Base-by-base conservation (phyloP, 257 asterid species). In the Lantana camara region DNA sequence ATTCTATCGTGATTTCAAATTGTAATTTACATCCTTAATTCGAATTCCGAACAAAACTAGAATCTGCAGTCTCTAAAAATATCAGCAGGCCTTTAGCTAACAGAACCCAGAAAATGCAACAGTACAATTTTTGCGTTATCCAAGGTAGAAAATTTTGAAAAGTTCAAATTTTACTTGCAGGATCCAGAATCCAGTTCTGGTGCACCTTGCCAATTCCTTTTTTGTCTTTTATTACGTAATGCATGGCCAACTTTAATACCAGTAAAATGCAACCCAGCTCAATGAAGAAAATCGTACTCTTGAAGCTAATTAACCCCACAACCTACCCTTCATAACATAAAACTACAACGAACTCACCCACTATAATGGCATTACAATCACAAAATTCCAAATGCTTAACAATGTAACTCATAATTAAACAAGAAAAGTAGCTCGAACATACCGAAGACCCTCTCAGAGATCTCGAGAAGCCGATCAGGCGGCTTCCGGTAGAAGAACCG, bases 391-490 rank as follows among this genome's bases (percentile, higher is more conserved):
- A 38, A 14, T 8, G 30, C 48, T 21, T 32, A 57, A 34, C 4
- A 57, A 57, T 57, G 9, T 13, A 57, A 57, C 34, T 57, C 45
- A 57, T 57, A 57, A 35, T 20, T 13, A 22, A 38, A 57, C 29
- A 35, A 57, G 63, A 20, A 57, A 57, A 66, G 45, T 11, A 14
- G 41, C 20, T 38, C 51, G 32, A 14, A 11, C 17, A 29, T 46
- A 86, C 95, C 95, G 30, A 83, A 86, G 59, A 86, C 95, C 80
- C 90, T 77, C 64, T 86, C 95, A 24, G 90, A 86, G 72, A 86
- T 86, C 80, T 86, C 95, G 9, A 86, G 86, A 72, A 86, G 95
- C 73, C 91, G 88, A 81, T 86, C 95, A 29, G 95, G 95, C 41
- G 95, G 95, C 85, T 86, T 86, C 72, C 86, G 67, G 24, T 83